Evolutionary conservation across 1,284 basidiomycete genomes (phyloP).

Genomic region (Microbotryomycetes sp.): DNA sequence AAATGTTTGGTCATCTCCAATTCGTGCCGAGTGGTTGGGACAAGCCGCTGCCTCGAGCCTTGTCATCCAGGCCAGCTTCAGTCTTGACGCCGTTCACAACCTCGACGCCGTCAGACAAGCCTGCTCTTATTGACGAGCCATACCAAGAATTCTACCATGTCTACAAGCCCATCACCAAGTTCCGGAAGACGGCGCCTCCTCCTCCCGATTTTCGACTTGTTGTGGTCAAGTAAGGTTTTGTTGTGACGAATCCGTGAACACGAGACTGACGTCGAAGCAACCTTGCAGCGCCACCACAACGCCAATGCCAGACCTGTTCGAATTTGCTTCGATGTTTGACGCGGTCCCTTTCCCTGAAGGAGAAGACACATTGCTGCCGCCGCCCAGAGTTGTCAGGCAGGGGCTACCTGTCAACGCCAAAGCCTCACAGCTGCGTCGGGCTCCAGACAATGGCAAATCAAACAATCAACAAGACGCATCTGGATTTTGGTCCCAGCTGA

Average conservation of each 20-base stretch:
- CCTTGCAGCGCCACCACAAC: conserved; percentile 60
- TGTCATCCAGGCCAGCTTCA: conserved; percentile 35
- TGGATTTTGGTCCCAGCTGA: background rate
- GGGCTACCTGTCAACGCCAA: background rate
- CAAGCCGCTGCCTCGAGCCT: conserved; percentile 45
- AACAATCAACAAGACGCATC: background rate
- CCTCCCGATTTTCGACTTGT: conserved; percentile 81
- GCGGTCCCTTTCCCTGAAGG: conserved; percentile 47
- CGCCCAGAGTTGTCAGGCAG: background rate
- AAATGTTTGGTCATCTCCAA: conserved; percentile 63
- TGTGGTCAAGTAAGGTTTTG: conserved; percentile 55
- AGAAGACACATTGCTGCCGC: conserved; percentile 11
- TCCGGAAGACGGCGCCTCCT: conserved; percentile 69
- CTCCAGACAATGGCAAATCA: background rate
- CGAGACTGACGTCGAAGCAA: background rate
- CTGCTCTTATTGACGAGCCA: conserved; percentile 47
- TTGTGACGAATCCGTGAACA: background rate
- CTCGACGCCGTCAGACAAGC: conserved; percentile 4
- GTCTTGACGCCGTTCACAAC: conserved; percentile 32
- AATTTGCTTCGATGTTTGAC: conserved; percentile 59
- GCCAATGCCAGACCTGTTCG: conserved; percentile 62
- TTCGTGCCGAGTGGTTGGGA: conserved; percentile 62
- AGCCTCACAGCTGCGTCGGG: background rate
- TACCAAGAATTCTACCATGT: conserved; percentile 84
- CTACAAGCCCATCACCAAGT: conserved; percentile 82